These are phyloP conservation scores for Apiospora marii DNA, from an alignment of 2,329 filamentous ascomycete species.

Conservation along the genomic window DNA sequence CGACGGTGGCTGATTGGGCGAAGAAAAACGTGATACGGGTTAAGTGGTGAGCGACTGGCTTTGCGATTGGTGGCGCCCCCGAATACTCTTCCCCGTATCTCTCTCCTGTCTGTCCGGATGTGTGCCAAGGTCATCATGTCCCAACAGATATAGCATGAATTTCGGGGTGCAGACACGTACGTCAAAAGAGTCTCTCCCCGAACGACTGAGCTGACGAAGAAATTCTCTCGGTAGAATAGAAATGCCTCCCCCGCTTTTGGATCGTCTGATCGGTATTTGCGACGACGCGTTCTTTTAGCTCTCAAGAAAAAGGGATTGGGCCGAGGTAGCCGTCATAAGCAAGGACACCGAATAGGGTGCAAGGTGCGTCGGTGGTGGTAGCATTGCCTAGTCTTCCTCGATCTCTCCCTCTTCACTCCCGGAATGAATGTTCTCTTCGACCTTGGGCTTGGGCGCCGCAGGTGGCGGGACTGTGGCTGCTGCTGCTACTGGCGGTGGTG, in stretches of 20 bases:
- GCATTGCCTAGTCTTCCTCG: slow-evolving; percentile 72
- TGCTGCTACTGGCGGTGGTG: slow-evolving; percentile 50
- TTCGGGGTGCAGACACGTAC: slow-evolving; percentile 23
- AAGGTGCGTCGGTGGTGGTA: background rate
- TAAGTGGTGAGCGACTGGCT: background rate
- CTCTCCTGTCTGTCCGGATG: background rate
- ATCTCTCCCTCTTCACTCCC: slow-evolving; percentile 99
- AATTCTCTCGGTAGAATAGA: background rate
- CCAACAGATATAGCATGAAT: slow-evolving; percentile 16
- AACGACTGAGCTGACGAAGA: background rate
- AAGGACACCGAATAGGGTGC: background rate
- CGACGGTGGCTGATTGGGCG: background rate
- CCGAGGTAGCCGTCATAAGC: background rate
- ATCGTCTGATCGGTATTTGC: background rate
- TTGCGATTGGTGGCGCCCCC: background rate
- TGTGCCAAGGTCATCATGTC: slow-evolving; percentile 23
- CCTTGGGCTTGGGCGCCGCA: slow-evolving; percentile 50
- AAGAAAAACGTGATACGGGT: background rate
- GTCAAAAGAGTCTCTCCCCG: slow-evolving; percentile 23
- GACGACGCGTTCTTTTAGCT: background rate
- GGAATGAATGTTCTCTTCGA: slow-evolving; percentile 73
- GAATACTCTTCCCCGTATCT: background rate
- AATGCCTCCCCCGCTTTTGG: background rate
- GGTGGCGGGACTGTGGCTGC: slow-evolving; percentile 35
- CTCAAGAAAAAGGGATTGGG: background rate